phyloP scores from a whole-genome alignment of 441 rosid species.

The Aquilaria agallochum region DNA sequence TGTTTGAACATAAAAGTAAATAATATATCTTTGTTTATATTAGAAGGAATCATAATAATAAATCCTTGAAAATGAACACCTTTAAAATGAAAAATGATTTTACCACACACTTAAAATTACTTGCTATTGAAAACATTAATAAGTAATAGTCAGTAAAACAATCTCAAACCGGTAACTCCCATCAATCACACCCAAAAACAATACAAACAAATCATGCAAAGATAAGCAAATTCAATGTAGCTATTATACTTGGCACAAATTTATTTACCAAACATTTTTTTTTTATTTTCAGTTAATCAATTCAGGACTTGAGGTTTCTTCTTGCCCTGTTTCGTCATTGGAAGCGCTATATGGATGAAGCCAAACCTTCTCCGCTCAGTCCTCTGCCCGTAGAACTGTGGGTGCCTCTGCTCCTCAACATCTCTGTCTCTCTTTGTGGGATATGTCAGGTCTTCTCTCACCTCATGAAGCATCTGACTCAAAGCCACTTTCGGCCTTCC shows the following conservation, averaged over 20 bases:
- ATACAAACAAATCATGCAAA: slow-evolving; percentile 6
- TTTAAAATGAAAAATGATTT: too few relatives aligned
- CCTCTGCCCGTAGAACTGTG: slow-evolving; percentile 51
- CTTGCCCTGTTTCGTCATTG: slow-evolving; percentile 70
- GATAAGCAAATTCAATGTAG: slow-evolving; percentile 1
- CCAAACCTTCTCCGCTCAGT: slow-evolving; percentile 89
- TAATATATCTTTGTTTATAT: too few relatives aligned
- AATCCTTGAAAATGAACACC: too few relatives aligned
- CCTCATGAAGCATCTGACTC: slow-evolving; percentile 83
- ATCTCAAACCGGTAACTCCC: too few relatives aligned
- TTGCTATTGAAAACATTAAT: too few relatives aligned
- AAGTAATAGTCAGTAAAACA: too few relatives aligned
- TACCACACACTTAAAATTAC: too few relatives aligned
- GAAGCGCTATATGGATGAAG: slow-evolving; percentile 84
- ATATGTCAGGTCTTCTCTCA: slow-evolving; percentile 58
- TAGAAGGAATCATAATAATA: too few relatives aligned
- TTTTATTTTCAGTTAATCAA: slow-evolving; percentile 13
- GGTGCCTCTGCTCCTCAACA: slow-evolving; percentile 24
- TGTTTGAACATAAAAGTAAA: too few relatives aligned
- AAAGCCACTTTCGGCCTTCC: slow-evolving; percentile 59
- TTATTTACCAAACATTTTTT: background rate
- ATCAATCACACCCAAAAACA: slow-evolving; percentile 15
- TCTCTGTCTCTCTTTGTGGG: slow-evolving; percentile 35
- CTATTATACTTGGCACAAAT: slow-evolving; percentile 1
- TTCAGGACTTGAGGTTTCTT: slow-evolving; percentile 48